Base-by-base conservation (phyloP, 192 early-diverging fungal genomes). In the Obelidium mucronatum region DNA sequence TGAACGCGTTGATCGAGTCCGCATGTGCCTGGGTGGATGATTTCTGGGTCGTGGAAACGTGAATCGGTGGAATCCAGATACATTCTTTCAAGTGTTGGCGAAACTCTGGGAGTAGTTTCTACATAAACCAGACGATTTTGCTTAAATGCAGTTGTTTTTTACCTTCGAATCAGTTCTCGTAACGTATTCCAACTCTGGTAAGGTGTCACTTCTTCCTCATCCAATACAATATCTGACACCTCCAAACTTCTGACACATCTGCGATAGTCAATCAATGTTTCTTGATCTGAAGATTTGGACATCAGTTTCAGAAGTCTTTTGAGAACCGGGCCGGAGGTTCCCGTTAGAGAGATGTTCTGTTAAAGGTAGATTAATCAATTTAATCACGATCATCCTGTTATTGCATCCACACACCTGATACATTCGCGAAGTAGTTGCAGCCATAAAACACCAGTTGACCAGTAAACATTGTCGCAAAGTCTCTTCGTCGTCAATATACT, bases 141-240 rank as follows among this genome's bases (percentile, higher is more conserved):
- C n/a, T n/a, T 13, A n/a, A 52, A 52, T n/a, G 13, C 13, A 52
- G n/a, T 17, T n/a, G n/a, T 17, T 52, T n/a, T 13, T 0, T 2
- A 66, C 64, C 64, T 5, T 17, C 75, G 39, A 34, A 76, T 68
- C 11, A 76, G 35, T 59, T 76, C 75, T 1, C 75, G 62, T 26
- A 76, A 36, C 31, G 68, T 51, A 40, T 76, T 76, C 75, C 75
- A 76, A 26, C 31, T 22, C 59, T 76, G 75, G 40, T 36, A 76
- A 4, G 63, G 63, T 13, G 75, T 76, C 44, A 76, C 75, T 56
- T 76, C 75, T 33, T 42, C 51, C 65, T 76, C 75, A 22, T 76
- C 75, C 8, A 76, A 39, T 15, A 76, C 65, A 4, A 76, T 35
- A 36, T 76, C 75, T 4, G 51, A 15, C 22, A 51, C 60, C 17